Evolutionary conservation across 2,329 filamentous ascomycete species (phyloP).

Genomic region (Pyrenochaeta sp.): DNA sequence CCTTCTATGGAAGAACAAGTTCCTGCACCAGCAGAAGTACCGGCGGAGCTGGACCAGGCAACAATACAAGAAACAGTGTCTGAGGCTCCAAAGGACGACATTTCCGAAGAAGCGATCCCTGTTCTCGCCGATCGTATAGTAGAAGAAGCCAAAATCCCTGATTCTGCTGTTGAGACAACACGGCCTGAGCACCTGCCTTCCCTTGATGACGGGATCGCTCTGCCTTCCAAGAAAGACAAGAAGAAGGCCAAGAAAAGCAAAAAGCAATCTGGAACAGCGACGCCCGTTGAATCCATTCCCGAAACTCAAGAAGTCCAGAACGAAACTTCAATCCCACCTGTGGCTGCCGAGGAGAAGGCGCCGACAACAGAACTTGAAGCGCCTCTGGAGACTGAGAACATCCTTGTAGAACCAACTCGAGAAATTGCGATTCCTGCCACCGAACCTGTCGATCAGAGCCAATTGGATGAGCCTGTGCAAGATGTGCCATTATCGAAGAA

Average conservation of each 20-base stretch:
- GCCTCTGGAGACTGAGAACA: slow-evolving; percentile 2
- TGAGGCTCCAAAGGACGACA: no score
- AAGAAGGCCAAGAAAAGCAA: slow-evolving; percentile 44
- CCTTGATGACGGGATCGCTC: slow-evolving; percentile 4
- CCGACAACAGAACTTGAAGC: slow-evolving; percentile 2
- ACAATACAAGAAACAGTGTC: no score
- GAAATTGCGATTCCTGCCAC: background rate
- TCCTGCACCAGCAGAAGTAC: background rate
- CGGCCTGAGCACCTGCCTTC: background rate
- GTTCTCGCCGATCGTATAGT: background rate
- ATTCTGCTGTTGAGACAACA: background rate
- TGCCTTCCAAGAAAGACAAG: slow-evolving; percentile 21
- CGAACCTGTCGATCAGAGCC: slow-evolving; percentile 3
- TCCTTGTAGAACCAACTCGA: background rate
- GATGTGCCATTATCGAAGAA: slow-evolving; percentile 19
- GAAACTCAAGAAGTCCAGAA: slow-evolving; percentile 4
- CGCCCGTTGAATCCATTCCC: slow-evolving; percentile 7
- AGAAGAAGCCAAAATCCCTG: no score
- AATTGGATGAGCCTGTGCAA: slow-evolving; percentile 11
- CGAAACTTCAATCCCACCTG: slow-evolving; percentile 1
- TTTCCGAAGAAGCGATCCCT: no score
- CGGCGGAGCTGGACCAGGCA: no score
- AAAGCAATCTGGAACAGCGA: slow-evolving; percentile 19
- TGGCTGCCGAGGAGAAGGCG: slow-evolving; percentile 1
- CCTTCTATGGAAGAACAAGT: background rate